Evolutionary conservation across 331 rosid species (phyloP).

Genomic region (Phaseolus coccineus): DNA sequence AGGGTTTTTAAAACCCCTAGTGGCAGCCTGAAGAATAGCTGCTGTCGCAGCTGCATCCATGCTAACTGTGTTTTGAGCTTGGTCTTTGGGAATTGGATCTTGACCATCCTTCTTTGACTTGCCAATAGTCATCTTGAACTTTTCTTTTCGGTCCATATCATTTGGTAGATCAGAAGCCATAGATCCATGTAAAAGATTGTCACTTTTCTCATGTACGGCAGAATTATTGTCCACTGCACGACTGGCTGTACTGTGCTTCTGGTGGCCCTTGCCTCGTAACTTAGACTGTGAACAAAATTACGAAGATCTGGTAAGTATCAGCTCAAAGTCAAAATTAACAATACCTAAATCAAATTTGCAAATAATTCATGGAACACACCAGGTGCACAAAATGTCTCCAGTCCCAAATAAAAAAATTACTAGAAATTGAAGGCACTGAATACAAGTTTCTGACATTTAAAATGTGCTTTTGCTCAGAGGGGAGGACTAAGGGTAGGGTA

Average conservation of each 20-base stretch:
- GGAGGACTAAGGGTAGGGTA: not conserved
- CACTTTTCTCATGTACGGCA: constrained; percentile 49
- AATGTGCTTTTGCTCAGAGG: not conserved
- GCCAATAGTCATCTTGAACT: constrained; percentile 72
- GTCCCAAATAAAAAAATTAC: constrained; percentile 11
- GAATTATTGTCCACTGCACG: constrained; percentile 55
- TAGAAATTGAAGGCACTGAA: not conserved
- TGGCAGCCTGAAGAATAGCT: constrained; percentile 90
- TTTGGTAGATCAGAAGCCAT: constrained; percentile 55
- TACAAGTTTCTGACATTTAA: not conserved
- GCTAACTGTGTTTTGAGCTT: constrained; percentile 51
- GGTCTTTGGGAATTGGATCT: constrained; percentile 59
- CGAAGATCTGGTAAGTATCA: constrained; percentile 38
- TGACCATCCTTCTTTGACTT: constrained; percentile 71
- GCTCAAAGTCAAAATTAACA: constrained; percentile 25
- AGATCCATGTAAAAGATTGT: constrained; percentile 49
- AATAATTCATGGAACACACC: constrained; percentile 8
- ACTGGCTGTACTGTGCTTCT: constrained; percentile 53
- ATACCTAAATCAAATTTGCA: constrained; percentile 7
- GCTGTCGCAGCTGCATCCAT: constrained; percentile 71
- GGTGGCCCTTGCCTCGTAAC: constrained; percentile 53
- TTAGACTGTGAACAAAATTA: constrained; percentile 50
- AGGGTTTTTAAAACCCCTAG: constrained; percentile 71
- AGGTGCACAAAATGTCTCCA: constrained; percentile 28
- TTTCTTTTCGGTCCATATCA: constrained; percentile 69